phyloP scores from a whole-genome alignment of 345 rosid species.

The Gynandropsis gynandra region DNA sequence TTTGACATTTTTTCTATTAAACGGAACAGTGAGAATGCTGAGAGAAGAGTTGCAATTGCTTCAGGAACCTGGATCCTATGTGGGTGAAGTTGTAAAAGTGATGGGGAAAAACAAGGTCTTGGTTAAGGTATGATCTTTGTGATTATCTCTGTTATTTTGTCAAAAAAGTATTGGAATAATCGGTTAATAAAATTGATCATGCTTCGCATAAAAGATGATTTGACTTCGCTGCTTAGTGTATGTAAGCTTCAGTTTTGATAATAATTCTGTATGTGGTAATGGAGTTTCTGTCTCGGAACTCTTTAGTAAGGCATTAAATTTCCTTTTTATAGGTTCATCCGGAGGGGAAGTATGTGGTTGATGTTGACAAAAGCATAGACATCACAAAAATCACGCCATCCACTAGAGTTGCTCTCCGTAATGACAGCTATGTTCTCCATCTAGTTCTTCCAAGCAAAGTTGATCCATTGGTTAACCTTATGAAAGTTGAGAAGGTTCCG shows the following conservation, averaged over 20 bases:
- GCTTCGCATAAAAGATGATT: background rate
- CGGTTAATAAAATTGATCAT: no score
- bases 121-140: conserved; percentile 57
- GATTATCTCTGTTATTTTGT: background rate
- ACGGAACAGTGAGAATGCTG: conserved; percentile 74
- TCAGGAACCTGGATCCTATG: conserved; percentile 99
- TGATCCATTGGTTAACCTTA: conserved; percentile 94
- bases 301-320: conserved; percentile 4
- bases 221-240: background rate
- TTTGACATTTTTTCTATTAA: conserved; percentile 12
- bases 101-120: conserved; percentile 98
- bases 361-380: conserved; percentile 87
- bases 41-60: conserved; percentile 94
- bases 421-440: conserved; percentile 98
- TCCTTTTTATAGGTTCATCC: conserved; percentile 71
- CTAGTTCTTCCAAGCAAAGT: conserved; percentile 87
- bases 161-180: no score
- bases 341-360: conserved; percentile 97
- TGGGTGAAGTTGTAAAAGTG: conserved; percentile 97
- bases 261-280: background rate
- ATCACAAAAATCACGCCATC: conserved; percentile 90
- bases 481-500: conserved; percentile 99
- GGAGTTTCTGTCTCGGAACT: no score
- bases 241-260: background rate
- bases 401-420: conserved; percentile 94